Conservation (phyloP, 1,284 basidiomycete genomes). For the Microstroma glucosiphilum region DNA sequence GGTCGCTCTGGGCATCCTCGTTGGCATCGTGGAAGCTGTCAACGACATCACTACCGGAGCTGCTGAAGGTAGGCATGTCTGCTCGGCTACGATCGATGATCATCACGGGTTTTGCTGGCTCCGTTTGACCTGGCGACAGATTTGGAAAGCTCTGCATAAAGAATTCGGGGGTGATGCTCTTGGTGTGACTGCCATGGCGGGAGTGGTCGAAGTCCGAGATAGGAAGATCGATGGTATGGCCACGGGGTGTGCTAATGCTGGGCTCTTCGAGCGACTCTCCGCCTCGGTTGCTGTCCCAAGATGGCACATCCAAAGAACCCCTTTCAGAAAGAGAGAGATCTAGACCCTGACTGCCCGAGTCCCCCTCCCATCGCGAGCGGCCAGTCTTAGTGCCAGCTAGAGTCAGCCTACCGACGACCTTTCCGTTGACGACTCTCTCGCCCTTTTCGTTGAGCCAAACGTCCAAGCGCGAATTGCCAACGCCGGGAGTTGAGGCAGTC, state of each 20-base stretch:
- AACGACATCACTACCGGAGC: background rate
- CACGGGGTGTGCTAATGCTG: background rate
- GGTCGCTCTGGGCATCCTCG: background rate
- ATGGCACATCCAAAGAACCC: background rate
- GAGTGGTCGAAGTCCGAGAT: background rate
- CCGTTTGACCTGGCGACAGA: background rate
- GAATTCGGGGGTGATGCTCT: background rate
- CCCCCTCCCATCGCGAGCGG: background rate
- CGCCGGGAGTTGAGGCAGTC: background rate
- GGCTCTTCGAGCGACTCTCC: background rate
- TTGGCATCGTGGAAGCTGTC: background rate
- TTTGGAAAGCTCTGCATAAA: slow-evolving; percentile 6
- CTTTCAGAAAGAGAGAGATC: background rate
- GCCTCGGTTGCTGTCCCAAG: background rate
- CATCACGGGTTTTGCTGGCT: too few species aligned
- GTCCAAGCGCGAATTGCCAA: background rate
- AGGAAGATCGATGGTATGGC: background rate
- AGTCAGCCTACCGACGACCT: background rate
- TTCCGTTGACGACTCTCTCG: slow-evolving; percentile 5
- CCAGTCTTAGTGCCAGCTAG: background rate
- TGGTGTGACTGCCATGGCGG: background rate
- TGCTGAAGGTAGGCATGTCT: background rate
- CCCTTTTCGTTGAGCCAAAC: slow-evolving; percentile 4
- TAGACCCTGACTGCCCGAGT: background rate
- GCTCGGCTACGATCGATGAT: too few species aligned